Conservation (phyloP, 2,329 filamentous ascomycete genomes). For the Tolypocladium album region DNA sequence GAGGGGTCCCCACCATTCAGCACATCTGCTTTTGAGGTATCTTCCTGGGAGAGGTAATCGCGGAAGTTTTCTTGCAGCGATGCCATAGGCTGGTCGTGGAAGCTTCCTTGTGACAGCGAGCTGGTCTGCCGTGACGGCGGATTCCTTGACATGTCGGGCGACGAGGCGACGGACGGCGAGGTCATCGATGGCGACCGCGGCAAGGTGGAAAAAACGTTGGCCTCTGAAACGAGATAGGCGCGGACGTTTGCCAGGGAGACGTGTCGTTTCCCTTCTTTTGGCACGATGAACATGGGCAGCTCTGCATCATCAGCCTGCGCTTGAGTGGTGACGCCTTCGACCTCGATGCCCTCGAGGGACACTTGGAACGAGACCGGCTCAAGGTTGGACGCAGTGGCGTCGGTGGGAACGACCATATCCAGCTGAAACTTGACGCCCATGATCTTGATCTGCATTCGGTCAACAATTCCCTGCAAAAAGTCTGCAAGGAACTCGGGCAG, state of each 20-base stretch:
- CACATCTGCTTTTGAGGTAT: not conserved
- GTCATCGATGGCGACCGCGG: constrained; percentile 44
- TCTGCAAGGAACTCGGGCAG: constrained; percentile 60
- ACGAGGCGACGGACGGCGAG: constrained; percentile 32
- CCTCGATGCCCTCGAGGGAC: constrained; percentile 50
- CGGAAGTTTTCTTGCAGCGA: constrained; percentile 14
- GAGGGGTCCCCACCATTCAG: constrained; percentile 11
- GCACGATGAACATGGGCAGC: constrained; percentile 24
- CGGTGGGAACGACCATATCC: constrained; percentile 46
- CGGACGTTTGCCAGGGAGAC: constrained; percentile 53
- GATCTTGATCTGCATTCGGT: constrained; percentile 58
- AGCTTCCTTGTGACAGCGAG: constrained; percentile 15
- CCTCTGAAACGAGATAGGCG: constrained; percentile 56
- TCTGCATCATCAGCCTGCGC: constrained; percentile 9
- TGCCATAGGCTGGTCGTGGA: constrained; percentile 13
- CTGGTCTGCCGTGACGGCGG: constrained; percentile 21
- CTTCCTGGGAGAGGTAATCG: constrained; percentile 9
- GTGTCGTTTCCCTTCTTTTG: constrained; percentile 54
- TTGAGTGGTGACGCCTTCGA: constrained; percentile 52
- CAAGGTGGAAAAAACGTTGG: constrained; percentile 51
- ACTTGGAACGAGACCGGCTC: constrained; percentile 55
- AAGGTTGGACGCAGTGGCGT: constrained; percentile 31
- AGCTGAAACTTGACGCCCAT: constrained; percentile 55
- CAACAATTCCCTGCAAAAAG: constrained; percentile 63
- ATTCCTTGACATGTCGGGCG: constrained; percentile 35